Evolutionary conservation across 306 rosid genomes (phyloP), one percentile per base, ranked within the genome.

Genomic region (Mimosa pudica): DNA sequence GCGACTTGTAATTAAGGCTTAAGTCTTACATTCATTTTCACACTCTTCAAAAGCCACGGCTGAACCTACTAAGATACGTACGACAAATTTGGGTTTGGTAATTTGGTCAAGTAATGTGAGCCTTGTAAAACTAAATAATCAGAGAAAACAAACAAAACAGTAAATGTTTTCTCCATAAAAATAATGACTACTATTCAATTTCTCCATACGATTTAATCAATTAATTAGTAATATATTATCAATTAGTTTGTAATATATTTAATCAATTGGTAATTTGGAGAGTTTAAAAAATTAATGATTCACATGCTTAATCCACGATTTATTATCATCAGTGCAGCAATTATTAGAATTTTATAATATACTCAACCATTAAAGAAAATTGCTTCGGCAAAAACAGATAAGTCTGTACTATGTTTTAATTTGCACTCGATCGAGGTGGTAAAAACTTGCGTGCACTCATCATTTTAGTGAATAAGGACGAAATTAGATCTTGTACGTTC

Each of bases 371-470:
- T 57, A 18, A 57, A 18, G 12, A 18, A 18, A 16, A 16, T 8
- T 7, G 17, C 32, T 5, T 16, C 8, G 4, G 8, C 16, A 33
- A 60, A n/a, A 24, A 6, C 12, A 46, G 10, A 20, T 5, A 60
- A 6, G n/a, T 20, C 49, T 41, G 11, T 7, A 67, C 36, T 80
- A 24, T 24, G 30, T 16, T 6, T 6, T 11, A 46, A 38, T 38
- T 38, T 48, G 17, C 35, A 18, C 8, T 5, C 11, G 18, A 24
- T 30, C 11, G 18, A 24, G 30, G 58, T 13, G 46, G 30, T 47
- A 60, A 81, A 76, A 17, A 10, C 81, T 75, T 80, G 75, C 84
- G 87, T 80, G 70, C 68, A 80, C 87, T 80, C 68, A 12, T 84
- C 61, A 10, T 61, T 60, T 8, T 57, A 8, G 36, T 24, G 36